Percentiles rank a stretch among this genome's conserved stretches.
phyloP scores from a whole-genome alignment of 2,329 filamentous ascomycete genomes.

The Phaeosphaeriaceae sp. region DNA sequence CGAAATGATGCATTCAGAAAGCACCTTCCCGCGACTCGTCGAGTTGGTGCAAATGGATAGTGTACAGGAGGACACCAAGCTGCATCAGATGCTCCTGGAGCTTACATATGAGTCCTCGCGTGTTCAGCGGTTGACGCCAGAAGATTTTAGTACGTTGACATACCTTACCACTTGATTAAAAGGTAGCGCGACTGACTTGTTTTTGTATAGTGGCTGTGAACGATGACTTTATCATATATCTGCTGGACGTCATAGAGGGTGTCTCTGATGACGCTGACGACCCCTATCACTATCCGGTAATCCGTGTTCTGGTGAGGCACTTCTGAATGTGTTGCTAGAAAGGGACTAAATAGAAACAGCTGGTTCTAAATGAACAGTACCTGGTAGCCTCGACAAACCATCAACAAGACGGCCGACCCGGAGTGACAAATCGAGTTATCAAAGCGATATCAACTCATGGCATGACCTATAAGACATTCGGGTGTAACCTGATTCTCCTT shows the following conservation, averaged over 20 bases:
- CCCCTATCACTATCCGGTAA: conserved; percentile 94
- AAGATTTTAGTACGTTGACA: conserved; percentile 72
- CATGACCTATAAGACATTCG: conserved; percentile 86
- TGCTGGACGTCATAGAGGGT: conserved; percentile 87
- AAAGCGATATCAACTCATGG: conserved; percentile 87
- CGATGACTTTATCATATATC: conserved; percentile 81
- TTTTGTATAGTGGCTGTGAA: conserved; percentile 59
- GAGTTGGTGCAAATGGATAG: conserved; percentile 75
- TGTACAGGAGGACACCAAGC: conserved; percentile 67
- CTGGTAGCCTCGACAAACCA: conserved; percentile 72
- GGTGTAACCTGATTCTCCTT: conserved; percentile 94
- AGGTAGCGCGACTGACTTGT: conserved; percentile 11
- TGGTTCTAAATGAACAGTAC: conserved; percentile 97
- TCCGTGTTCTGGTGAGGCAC: conserved; percentile 80
- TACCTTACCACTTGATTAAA: background rate
- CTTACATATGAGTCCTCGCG: conserved; percentile 96
- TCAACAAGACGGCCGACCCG: conserved; percentile 50
- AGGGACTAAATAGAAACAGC: conserved; percentile 55
- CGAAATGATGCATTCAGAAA: conserved; percentile 84
- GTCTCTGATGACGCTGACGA: conserved; percentile 86
- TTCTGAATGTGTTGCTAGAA: conserved; percentile 14
- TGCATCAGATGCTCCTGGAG: conserved; percentile 84
- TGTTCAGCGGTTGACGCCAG: conserved; percentile 78
- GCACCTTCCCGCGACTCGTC: conserved; percentile 81
- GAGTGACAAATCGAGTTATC: conserved; percentile 89